Evolutionary conservation across 495 filamentous ascomycete species (phyloP).

Genomic region (Tricharina praecox): DNA sequence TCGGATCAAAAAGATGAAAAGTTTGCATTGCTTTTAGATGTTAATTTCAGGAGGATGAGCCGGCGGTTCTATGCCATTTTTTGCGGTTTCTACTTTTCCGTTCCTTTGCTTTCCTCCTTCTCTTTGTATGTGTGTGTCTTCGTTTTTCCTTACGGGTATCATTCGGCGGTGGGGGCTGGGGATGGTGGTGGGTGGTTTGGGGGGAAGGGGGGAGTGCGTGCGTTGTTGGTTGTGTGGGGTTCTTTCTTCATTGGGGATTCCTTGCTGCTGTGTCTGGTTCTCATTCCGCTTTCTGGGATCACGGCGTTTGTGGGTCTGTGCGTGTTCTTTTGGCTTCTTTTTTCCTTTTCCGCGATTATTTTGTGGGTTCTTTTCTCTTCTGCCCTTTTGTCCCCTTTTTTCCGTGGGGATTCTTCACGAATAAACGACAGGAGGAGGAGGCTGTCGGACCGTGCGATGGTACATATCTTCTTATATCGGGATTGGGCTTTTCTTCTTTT

Average conservation of each 20-base stretch:
- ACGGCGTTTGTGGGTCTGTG: slow-evolving; percentile 9
- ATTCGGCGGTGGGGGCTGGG: too few relatives aligned
- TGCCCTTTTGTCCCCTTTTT: slow-evolving; percentile 14
- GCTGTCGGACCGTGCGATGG: too few relatives aligned
- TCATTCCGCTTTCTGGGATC: slow-evolving; percentile 13
- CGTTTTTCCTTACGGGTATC: slow-evolving; percentile 12
- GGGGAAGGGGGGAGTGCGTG: too few relatives aligned
- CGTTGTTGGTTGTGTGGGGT: too few relatives aligned
- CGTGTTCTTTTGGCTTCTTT: slow-evolving; percentile 10
- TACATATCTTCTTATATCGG: slow-evolving; percentile 7
- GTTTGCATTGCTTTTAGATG: slow-evolving; percentile 27
- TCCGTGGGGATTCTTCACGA: too few relatives aligned
- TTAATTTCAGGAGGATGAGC: too few relatives aligned
- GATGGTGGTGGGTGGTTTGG: too few relatives aligned
- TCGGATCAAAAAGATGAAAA: slow-evolving; percentile 24
- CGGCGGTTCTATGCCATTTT: background rate
- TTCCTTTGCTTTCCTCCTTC: slow-evolving; percentile 11
- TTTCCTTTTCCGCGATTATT: slow-evolving; percentile 13
- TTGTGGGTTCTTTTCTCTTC: slow-evolving; percentile 15
- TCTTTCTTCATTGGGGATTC: slow-evolving; percentile 13
- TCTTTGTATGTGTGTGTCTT: slow-evolving; percentile 15
- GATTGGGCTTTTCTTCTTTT: slow-evolving; percentile 13
- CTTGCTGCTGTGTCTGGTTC: slow-evolving; percentile 16
- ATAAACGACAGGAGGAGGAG: too few relatives aligned
- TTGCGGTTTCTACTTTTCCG: slow-evolving; percentile 3